Base-by-base conservation (phyloP, 345 rosid species). In the Salix viminalis region DNA sequence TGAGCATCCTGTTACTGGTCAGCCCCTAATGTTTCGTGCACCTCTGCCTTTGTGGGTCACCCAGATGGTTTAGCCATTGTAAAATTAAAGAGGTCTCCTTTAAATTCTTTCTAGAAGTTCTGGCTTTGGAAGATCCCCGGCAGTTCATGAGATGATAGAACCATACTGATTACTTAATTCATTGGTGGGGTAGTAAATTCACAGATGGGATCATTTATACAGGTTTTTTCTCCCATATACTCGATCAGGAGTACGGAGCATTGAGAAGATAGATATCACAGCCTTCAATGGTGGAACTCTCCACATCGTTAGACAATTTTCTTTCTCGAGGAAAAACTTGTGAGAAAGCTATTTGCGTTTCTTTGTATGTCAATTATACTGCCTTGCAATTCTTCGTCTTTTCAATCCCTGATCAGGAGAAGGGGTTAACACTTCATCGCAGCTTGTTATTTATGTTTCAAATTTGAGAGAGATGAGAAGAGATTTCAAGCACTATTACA, bases 11-110 rank as follows among this genome's bases (percentile, higher is more conserved):
- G 66, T 91, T 66, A 90, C 92, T 1, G 87, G 88, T 65, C 72
- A 75, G 14, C 85, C 84, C 44, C 48, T 88, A 24, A 65, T 73
- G 71, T 68, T 93, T 24, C 79, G 19, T 62, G 93, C 97, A 46
- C 91, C 98, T 61, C 76, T 90, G 71, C 98, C 99, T 61, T 68
- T 15, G 0, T 96, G 97, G 97, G 95, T 82, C 13, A 69, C 77
- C 67, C 74, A 61, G 77, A 79, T 24, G 62, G 68, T 72, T 64
- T 70, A 67, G 46, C 76, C 64, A 9, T n/a, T 37, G 58, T 81
- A 61, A 76, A 41, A 77, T 68, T 71, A 67, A 77, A 78, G 10
- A 7, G 65, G 6, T 24, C 42, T 73, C 34, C 1, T 18, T 14
- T 60, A 8, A 18, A n/a, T 56, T 79, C 70, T 39, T 56, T 60